Evolutionary conservation across 192 early-diverging fungal genomes (phyloP), one percentile per base, ranked within the genome.

Genomic region (Dimargaris xerosporica): DNA sequence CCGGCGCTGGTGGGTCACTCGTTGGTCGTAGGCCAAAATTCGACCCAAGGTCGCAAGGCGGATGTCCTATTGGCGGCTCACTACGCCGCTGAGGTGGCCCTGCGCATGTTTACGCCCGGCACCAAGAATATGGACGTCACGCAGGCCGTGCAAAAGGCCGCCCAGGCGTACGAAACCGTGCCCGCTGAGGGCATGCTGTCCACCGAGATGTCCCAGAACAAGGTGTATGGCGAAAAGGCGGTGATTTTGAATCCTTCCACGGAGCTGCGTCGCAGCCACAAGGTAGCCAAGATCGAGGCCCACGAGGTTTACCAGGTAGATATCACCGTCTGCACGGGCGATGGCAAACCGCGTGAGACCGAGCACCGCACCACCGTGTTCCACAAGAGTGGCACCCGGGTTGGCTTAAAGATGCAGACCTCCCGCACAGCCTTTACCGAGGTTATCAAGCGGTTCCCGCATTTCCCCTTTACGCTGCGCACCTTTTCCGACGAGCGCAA

Each of bases 261-360:
- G 56, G 73, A 69, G 29, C 88, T 90, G 67, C 80, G 82, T 62
- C 79, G 82, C 67, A 83, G 88, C 52, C 82, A 85, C 66, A 72
- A 86, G 63, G 73, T 75, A 61, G 73, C 78, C 61, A 78, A 74
- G 21, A 88, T 90, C 62, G 81, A 74, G 39, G 89, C 91, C 67
- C 87, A 90, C 61, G 88, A 98, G 75, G 93, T 93, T n/a, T 98
- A 93, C 74, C 75, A 84, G 51, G 75, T 98, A 23, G 91, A 95
- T 66, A 85, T 98, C 52, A 84, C 89, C 51, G 71, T 98, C 59
- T 89, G 90, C 46, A 81, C 86, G 26, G 93, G 91, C 44, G 91
- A 92, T 41, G 94, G 93, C 61, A 91, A 90, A 73, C 78, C 86
- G 65, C 79, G 80, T 66, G 71, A 76, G 62, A 75, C 76, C 51